Evolutionary conservation across 202 grass and related monocot species (phyloP), one percentile per base, ranked within the genome.

Genomic region (Carex arenaria): DNA sequence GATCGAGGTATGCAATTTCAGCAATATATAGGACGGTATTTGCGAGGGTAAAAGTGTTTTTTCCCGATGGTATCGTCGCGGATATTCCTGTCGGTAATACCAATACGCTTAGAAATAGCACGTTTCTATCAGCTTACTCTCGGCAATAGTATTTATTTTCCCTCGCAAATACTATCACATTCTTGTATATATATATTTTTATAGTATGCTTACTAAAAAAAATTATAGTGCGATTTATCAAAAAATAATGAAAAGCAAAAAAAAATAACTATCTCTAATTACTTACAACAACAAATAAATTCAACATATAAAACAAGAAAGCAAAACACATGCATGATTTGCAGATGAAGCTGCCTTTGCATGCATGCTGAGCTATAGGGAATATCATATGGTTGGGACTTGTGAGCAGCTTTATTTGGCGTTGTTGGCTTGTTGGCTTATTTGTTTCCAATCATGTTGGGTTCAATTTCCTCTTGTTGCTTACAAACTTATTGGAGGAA

Each of bases 251-350:
- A 53, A 73, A 23, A 28, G 22, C 18, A 1, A 13, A 12, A 73
- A 55, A 61, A 62, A 62, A 9, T 61, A 10, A 62, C 19, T 62
- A 22, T 20, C 60, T 26, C 60, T 62, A 62, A 26, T 62, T 43
- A 26, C 19, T 28, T 14, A 6, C 28, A 20, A 10, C 22, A 47
- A 15, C 43, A 73, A 3, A 57, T 36, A 78, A 7, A 11, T 56
- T 78, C 28, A 20, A 19, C 36, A 70, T 45, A 40, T 78, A 38
- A 77, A 77, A 57, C 17, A 11, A 57, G 17, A 77, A 18, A 34
- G 49, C 53, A 56, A 77, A 77, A 60, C 31, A 60, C 11, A 7
- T 78, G 74, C 74, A 40, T 78, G 54, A 78, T 78, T 78, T 78
- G 53, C 73, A 59, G 53, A 78, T 78, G 52, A 60, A 78, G 30